A percentile compares a stretch with the other conserved stretches of the same genome.
These are phyloP conservation scores for Orobanche coerulescens DNA, from an alignment of 257 asterid genomes.

Conservation along the genomic window DNA sequence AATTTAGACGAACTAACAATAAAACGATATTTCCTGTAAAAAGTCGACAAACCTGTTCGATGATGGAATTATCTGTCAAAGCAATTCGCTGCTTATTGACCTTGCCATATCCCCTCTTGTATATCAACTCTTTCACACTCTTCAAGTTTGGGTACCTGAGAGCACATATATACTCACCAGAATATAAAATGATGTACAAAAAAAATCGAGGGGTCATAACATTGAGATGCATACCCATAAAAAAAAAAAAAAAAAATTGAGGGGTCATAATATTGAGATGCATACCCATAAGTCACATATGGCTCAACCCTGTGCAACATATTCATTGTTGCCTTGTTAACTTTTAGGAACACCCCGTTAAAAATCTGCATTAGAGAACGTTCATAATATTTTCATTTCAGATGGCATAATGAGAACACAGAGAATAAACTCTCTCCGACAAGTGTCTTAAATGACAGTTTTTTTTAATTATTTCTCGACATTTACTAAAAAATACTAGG, in stretches of 20 bases:
- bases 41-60: slow-evolving; percentile 33
- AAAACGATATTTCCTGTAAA: too few species aligned
- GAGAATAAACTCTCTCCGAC: neutral
- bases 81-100: slow-evolving; percentile 43
- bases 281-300: slow-evolving; percentile 39
- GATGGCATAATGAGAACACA: too few species aligned
- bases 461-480: neutral
- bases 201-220: neutral
- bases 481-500: too few species aligned
- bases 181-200: neutral
- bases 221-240: too few species aligned
- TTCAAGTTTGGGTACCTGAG: slow-evolving; percentile 45
- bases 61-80: slow-evolving; percentile 37
- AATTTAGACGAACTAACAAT: too few species aligned
- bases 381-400: too few species aligned
- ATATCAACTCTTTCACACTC: slow-evolving; percentile 43
- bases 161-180: neutral
- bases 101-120: slow-evolving; percentile 49
- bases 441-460: too few species aligned
- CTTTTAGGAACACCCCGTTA: slow-evolving; percentile 44
- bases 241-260: neutral
- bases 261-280: neutral
- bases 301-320: slow-evolving; percentile 52
- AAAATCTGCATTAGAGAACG: slow-evolving; percentile 26
- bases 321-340: slow-evolving; percentile 45